Evolutionary conservation across 202 grass and related monocot genomes (phyloP).

Genomic region (Bolboschoenoplectus hybrid): DNA sequence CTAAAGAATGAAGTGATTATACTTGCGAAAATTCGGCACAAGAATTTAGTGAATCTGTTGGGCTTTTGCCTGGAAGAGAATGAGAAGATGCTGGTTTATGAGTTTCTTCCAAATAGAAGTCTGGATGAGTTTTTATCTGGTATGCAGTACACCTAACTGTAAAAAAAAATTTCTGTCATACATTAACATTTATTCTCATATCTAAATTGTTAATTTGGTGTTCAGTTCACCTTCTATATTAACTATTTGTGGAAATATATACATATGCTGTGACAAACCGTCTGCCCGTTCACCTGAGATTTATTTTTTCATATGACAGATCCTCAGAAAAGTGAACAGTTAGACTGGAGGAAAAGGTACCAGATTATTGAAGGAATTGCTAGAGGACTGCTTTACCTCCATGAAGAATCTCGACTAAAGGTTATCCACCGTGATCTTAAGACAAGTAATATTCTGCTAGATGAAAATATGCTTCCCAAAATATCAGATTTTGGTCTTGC

Average conservation of each 20-base stretch:
- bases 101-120: conserved; percentile 42
- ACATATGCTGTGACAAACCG: too few relatives aligned
- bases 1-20: conserved; percentile 42
- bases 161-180: too few relatives aligned
- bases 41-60: conserved; percentile 43
- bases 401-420: conserved; percentile 53
- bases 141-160: too few relatives aligned
- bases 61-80: conserved; percentile 38
- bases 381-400: conserved; percentile 65
- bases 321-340: not conserved
- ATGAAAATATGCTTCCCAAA: conserved; percentile 54
- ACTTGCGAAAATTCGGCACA: conserved; percentile 44
- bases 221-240: too few relatives aligned
- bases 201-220: too few relatives aligned
- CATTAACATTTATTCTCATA: not conserved
- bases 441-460: conserved; percentile 60
- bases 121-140: conserved; percentile 44
- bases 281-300: too few relatives aligned
- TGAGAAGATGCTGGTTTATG: conserved; percentile 46
- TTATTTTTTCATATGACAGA: not conserved
- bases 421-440: conserved; percentile 69
- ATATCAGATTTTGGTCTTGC: conserved; percentile 77
- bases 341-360: conserved; percentile 51
- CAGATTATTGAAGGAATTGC: conserved; percentile 55
- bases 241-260: too few relatives aligned